Percentiles rank a stretch among this genome's conserved stretches.
These are phyloP conservation scores for Fraxinus dipetala DNA, from an alignment of 305 asterid species.

Conservation along the genomic window DNA sequence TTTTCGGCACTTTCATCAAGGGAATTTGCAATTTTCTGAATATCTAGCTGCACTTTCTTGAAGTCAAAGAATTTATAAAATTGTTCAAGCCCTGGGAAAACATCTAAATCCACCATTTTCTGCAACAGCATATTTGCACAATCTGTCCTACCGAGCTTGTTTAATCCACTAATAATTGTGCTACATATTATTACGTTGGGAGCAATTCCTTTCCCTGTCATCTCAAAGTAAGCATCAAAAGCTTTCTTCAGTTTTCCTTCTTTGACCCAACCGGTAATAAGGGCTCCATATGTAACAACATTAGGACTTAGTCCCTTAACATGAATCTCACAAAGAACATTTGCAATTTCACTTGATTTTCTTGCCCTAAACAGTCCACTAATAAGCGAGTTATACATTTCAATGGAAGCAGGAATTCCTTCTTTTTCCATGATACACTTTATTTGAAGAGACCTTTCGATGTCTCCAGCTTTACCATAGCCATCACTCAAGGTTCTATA, in stretches of 20 bases:
- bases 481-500: conserved; percentile 71
- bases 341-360: conserved; percentile 41
- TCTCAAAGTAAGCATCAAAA: conserved; percentile 66
- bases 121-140: conserved; percentile 62
- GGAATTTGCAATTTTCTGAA: conserved; percentile 44
- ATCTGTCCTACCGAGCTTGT: conserved; percentile 55
- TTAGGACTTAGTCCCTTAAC: conserved; percentile 50
- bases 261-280: conserved; percentile 75
- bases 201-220: conserved; percentile 59
- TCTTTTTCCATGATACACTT: conserved; percentile 54
- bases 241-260: conserved; percentile 69
- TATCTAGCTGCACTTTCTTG: conserved; percentile 33
- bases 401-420: conserved; percentile 53
- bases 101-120: conserved; percentile 57
- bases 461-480: conserved; percentile 64
- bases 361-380: conserved; percentile 63
- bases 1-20: conserved; percentile 46
- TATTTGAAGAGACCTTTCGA: conserved; percentile 49
- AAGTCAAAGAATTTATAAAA: conserved; percentile 39
- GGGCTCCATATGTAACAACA: conserved; percentile 73
- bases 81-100: conserved; percentile 43
- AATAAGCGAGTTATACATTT: conserved; percentile 75
- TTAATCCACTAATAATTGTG: conserved; percentile 67
- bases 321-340: conserved; percentile 53
- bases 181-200: conserved; percentile 67